Conservation (phyloP, 1,284 basidiomycete species). For the Ceratobasidium theobromae region DNA sequence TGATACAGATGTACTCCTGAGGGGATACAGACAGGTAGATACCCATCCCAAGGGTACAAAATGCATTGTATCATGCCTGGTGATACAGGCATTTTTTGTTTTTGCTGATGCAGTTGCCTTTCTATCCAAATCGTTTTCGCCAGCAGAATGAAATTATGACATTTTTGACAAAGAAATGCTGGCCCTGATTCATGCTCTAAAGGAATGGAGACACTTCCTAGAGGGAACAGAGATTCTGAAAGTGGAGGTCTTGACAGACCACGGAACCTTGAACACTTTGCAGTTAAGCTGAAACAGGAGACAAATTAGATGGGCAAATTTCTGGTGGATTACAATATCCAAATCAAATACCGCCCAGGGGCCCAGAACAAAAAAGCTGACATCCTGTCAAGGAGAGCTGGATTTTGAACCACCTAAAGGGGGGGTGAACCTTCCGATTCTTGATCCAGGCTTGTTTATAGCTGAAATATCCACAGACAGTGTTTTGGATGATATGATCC, state of each 20-base stretch:
- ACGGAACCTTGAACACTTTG: neutral
- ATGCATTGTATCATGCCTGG: too few relatives aligned
- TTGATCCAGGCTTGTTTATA: neutral
- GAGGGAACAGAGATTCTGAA: neutral
- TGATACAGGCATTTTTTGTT: too few relatives aligned
- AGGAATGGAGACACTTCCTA: neutral
- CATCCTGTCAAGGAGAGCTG: slow-evolving; percentile 11
- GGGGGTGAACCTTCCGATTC: neutral
- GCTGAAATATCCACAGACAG: neutral
- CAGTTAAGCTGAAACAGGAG: slow-evolving; percentile 7
- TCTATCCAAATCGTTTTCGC: neutral
- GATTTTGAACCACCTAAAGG: slow-evolving; percentile 27
- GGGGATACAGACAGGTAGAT: too few relatives aligned
- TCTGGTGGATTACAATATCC: slow-evolving; percentile 12
- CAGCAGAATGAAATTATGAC: neutral
- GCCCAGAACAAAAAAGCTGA: slow-evolving; percentile 1
- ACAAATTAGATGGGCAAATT: slow-evolving; percentile 17
- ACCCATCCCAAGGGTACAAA: too few relatives aligned
- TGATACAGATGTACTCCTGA: too few relatives aligned
- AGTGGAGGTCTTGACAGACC: neutral
- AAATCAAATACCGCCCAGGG: slow-evolving; percentile 19
- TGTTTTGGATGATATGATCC: neutral
- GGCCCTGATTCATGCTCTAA: neutral
- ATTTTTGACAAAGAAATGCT: slow-evolving; percentile 1
- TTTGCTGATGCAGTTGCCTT: too few relatives aligned